Evolutionary conservation across 371 early-diverging fungal species (phyloP).

Genomic region (Cokeromyces recurvatus): DNA sequence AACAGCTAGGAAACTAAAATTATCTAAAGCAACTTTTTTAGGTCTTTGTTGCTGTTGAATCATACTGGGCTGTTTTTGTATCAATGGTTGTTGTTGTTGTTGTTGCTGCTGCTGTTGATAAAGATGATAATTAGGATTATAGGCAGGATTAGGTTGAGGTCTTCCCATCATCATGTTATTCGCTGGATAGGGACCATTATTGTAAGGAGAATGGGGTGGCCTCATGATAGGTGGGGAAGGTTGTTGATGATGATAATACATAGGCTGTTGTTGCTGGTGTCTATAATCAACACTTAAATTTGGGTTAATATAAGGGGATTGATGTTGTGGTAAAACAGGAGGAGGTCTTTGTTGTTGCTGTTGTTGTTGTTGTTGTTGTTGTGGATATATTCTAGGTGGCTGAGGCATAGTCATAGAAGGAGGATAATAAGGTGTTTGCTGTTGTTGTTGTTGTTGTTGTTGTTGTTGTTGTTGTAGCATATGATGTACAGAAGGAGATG

Average conservation of each 20-base stretch:
- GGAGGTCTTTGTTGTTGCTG: slow-evolving; percentile 23
- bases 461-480: not conserved
- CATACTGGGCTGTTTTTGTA: slow-evolving; percentile 11
- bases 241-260: slow-evolving; percentile 13
- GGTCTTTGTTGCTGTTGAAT: slow-evolving; percentile 14
- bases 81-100: not conserved
- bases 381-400: slow-evolving; percentile 14
- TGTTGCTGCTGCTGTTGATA: slow-evolving; percentile 17
- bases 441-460: slow-evolving; percentile 1
- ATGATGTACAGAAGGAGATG: slow-evolving; percentile 22
- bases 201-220: slow-evolving; percentile 1
- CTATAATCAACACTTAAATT: too few relatives aligned
- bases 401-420: slow-evolving; percentile 22
- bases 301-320: too few relatives aligned
- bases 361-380: slow-evolving; percentile 17
- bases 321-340: slow-evolving; percentile 23
- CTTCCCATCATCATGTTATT: slow-evolving; percentile 15
- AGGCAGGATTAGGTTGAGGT: slow-evolving; percentile 10
- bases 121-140: slow-evolving; percentile 14
- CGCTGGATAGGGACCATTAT: slow-evolving; percentile 12
- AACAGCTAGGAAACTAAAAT: slow-evolving; percentile 90
- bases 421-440: slow-evolving; percentile 12
- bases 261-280: slow-evolving; percentile 13
- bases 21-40: slow-evolving; percentile 51
- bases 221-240: slow-evolving; percentile 12